phyloP scores from a whole-genome alignment of 805 yeast genomes.

The Saturnispora diversa region DNA sequence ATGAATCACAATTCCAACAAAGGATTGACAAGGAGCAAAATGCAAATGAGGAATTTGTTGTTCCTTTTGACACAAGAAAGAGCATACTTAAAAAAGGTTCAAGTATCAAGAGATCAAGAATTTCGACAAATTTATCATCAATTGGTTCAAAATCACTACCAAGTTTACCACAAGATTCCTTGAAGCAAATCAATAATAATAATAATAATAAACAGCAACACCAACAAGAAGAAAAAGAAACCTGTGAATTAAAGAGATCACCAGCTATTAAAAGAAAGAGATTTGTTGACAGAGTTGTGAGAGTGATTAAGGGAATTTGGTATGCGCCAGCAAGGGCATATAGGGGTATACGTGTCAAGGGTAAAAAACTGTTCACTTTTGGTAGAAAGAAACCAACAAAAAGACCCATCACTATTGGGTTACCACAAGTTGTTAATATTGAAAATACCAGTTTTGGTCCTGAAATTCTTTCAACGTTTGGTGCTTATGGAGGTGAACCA shows the following conservation, averaged over 20 bases:
- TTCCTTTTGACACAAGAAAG: not conserved
- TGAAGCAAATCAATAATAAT: not conserved
- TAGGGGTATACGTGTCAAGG: conserved; percentile 16
- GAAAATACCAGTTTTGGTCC: conserved; percentile 9
- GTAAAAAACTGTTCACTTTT: conserved; percentile 12
- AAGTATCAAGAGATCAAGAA: not conserved
- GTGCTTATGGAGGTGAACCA: not conserved
- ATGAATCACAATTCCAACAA: too few species aligned
- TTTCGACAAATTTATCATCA: too few species aligned
- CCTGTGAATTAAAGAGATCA: conserved; percentile 22
- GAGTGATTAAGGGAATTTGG: conserved; percentile 14
- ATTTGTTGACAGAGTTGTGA: conserved; percentile 21
- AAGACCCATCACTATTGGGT: conserved; percentile 1
- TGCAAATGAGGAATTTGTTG: not conserved
- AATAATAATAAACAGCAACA: not conserved
- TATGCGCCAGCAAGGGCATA: conserved; percentile 16
- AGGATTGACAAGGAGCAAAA: not conserved
- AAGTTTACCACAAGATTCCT: too few species aligned
- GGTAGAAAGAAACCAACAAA: not conserved
- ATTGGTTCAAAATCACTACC: not conserved
- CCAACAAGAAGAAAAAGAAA: not conserved
- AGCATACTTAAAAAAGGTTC: too few species aligned
- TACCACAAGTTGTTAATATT: conserved; percentile 11
- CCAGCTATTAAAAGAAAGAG: conserved; percentile 30
- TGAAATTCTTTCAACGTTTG: conserved; percentile 2